Base-by-base conservation (phyloP, 1,284 basidiomycete species). In the Irpex sp. region DNA sequence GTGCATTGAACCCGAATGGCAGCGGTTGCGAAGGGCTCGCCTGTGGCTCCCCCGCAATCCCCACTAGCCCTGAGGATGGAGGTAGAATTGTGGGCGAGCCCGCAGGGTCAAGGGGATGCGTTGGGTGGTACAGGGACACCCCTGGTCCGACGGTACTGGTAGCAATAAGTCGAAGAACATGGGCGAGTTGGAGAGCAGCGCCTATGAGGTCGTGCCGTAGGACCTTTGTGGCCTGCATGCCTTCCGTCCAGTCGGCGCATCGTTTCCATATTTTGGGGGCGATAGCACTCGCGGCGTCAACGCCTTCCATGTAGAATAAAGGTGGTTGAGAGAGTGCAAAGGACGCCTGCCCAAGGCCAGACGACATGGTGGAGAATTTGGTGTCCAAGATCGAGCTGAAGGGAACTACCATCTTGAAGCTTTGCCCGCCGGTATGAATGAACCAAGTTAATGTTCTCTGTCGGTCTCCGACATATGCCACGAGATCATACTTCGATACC, bases 321-420 rank as follows among this genome's bases (percentile, higher is more conserved):
- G 91, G 91, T 1, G 89, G 83, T 39, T 78, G 79, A 13, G 85
- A 83, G 37, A 93, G 80, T n/a, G 79, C 69, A 70, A 93, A 86
- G 0, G 84, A 79, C 2, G 85, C 87, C 15, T 83, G 75, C 21
- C 82, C 89, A 11, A 81, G 78, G 21, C 84, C 86, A 15, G 85
- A 82, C 33, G 82, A 75, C 13, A 79, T 74, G 64, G 84, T 81
- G 31, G 79, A 76, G 73, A 90, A 87, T 61, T 84, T 81, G 5
- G 84, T 81, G 53, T 85, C 78, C 19, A 79, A 66, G 64, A 93
- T 85, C 65, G 73, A 79, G 62, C 84, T 79, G 72, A 89, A 91
- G 3, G 88, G 83, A n/a, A 92, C 81, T 66, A 90, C 88, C 87
- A 93, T 93, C 74, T 93, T 92, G 80, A 92, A 93, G 43, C 88